Conservation (phyloP, 345 rosid species). For the Acer campestre region DNA sequence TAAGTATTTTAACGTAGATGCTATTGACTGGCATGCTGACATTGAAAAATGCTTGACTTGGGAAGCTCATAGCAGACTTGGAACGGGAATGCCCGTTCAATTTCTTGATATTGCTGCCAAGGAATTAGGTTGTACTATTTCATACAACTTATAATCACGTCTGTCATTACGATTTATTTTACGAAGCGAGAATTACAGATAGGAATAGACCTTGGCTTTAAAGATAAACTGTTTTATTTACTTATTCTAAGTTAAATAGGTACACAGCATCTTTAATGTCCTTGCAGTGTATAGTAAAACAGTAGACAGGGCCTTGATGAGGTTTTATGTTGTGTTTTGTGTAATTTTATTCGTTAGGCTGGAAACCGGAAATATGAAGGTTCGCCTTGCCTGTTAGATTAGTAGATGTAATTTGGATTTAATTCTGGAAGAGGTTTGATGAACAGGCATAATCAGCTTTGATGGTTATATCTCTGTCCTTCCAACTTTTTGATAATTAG, state of each 20-base stretch:
- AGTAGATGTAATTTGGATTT: constrained; percentile 2
- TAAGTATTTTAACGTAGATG: constrained; percentile 49
- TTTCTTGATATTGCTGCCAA: constrained; percentile 73
- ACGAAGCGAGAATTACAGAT: constrained; percentile 2
- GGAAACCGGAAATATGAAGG: not conserved
- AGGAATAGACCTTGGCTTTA: constrained; percentile 22
- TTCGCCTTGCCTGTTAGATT: not conserved
- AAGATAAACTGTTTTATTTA: not conserved
- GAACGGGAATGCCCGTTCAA: constrained; percentile 62
- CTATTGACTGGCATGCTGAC: constrained; percentile 80
- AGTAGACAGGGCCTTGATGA: not conserved
- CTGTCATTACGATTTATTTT: constrained; percentile 12
- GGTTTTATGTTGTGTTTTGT: constrained; percentile 13
- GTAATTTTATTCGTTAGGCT: constrained; percentile 14
- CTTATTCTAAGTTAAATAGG: not conserved
- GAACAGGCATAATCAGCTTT: not conserved
- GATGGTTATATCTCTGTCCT: not conserved
- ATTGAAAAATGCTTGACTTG: constrained; percentile 76
- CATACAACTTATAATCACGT: constrained; percentile 32
- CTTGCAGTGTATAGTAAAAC: constrained; percentile 5
- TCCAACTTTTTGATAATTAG: not conserved
- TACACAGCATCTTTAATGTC: not conserved
- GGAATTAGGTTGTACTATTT: constrained; percentile 75
- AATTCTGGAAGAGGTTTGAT: too few relatives aligned
- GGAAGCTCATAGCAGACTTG: constrained; percentile 90